These are phyloP conservation scores for Pseudotsuga menziesii DNA, from an alignment of 75 land plant genomes.

Conservation along the genomic window DNA sequence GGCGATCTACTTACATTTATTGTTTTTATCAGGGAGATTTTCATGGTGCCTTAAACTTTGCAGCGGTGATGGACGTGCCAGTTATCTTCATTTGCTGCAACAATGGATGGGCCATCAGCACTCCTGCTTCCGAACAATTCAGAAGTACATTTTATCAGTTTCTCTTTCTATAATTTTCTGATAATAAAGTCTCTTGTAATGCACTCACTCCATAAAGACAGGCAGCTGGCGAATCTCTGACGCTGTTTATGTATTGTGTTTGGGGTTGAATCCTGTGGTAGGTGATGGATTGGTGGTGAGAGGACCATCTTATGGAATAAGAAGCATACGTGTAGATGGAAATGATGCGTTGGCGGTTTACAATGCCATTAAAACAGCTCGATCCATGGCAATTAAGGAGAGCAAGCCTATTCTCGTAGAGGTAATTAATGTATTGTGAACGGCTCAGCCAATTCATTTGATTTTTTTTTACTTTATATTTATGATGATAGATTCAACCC, in stretches of 20 bases:
- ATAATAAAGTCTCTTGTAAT: too few species aligned
- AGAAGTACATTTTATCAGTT: constrained; percentile 34
- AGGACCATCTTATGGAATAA: constrained; percentile 78
- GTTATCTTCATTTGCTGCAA: constrained; percentile 76
- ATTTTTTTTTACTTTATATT: too few species aligned
- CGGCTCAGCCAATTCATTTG: too few species aligned
- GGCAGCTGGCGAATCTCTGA: too few species aligned
- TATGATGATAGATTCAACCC: too few species aligned
- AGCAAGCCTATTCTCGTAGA: constrained; percentile 67
- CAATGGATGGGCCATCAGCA: constrained; percentile 94
- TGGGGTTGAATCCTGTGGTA: constrained; percentile 10
- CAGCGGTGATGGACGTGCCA: constrained; percentile 75
- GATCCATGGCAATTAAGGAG: constrained; percentile 62
- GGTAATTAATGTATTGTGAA: constrained; percentile 23
- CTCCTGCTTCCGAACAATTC: constrained; percentile 71
- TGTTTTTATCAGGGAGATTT: constrained; percentile 92
- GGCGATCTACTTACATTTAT: neutral
- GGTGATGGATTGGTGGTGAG: constrained; percentile 78
- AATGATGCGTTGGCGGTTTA: constrained; percentile 85
- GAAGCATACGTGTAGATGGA: constrained; percentile 81
- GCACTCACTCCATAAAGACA: too few species aligned
- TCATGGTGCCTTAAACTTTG: constrained; percentile 84
- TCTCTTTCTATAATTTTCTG: too few species aligned
- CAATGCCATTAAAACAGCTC: constrained; percentile 55
- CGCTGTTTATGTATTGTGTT: too few species aligned